Conservation (phyloP, 192 early-diverging fungal species). For the Podila horticola region DNA sequence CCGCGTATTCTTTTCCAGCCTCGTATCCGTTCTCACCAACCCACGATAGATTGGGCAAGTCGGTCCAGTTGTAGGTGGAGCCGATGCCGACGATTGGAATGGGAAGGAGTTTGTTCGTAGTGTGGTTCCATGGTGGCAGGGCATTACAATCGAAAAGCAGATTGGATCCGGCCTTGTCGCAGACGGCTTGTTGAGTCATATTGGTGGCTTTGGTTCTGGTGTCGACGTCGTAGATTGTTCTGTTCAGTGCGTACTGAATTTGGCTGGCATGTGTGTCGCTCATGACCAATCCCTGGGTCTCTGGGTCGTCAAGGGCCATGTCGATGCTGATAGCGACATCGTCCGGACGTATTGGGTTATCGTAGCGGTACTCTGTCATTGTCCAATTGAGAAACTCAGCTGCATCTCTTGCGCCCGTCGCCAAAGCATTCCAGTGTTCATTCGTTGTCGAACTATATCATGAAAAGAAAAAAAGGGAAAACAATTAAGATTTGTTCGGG, state of each 20-base stretch:
- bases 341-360: conserved; percentile 16
- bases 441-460: conserved; percentile 18
- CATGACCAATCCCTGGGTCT: conserved; percentile 28
- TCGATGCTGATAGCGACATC: conserved; percentile 21
- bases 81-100: conserved; percentile 40
- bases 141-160: not conserved
- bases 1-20: conserved; percentile 22
- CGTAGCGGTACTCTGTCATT: conserved; percentile 48
- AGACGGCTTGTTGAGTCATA: conserved; percentile 1
- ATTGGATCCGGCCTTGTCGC: not conserved
- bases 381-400: conserved; percentile 30
- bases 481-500: not conserved
- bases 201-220: conserved; percentile 4
- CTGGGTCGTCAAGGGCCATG: conserved; percentile 15
- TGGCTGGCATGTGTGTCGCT: conserved; percentile 13
- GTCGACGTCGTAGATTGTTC: conserved; percentile 2
- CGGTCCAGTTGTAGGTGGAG: conserved; percentile 5
- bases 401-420: conserved; percentile 40
- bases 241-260: conserved; percentile 28
- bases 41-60: conserved; percentile 27
- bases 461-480: not conserved
- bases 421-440: conserved; percentile 28
- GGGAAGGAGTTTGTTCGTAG: conserved; percentile 16
- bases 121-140: conserved; percentile 30
- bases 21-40: conserved; percentile 36